Evolutionary conservation across 805 yeast genomes (phyloP), one percentile per base, ranked within the genome.

Genomic region (Jamesozyma jinghongensis): DNA sequence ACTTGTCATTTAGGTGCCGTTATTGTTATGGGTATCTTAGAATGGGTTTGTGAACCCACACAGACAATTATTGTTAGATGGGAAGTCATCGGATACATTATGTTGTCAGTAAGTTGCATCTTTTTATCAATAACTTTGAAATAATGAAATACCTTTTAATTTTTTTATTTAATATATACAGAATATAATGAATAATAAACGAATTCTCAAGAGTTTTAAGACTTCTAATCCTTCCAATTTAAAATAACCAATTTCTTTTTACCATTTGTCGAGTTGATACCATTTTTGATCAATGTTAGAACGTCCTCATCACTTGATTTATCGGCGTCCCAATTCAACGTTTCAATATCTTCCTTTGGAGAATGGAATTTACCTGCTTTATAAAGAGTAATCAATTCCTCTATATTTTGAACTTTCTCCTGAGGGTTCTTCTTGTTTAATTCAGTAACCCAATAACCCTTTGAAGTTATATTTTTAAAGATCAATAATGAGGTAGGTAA

Each of bases 391-490:
- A 81, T 66, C 32, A 86, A 66, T 27, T 68, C 74, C 6, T 64
- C 47, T 25, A 84, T 67, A n/a, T 81, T 73, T 3, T 67, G 65
- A 32, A 69, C 67, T 57, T 82, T 82, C 27, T 70, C 67, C 26
- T 70, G 69, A 3, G 92, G 90, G 50, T 81, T 63, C 40, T 66
- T 61, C 44, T 73, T 70, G 38, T 75, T 69, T 67, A 77, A 77
- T 34, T 68, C 77, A 11, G 95, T 83, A 43, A 87, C 79, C 99
- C 99, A 92, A 67, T 84, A 92, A 0, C 99, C 99, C 22, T 79
- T 74, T 40, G 87, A 78, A 5, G 82, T 78, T 41, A 92, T 63
- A 56, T 88, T 83, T 63, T 90, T 92, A 70, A 92, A 92, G 48
- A 92, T 88, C 57, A 85, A 85, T 44, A 85, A 66, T 0, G 94